phyloP scores from a whole-genome alignment of 2,329 filamentous ascomycete species.

The Torrubiella hemipterigena region DNA sequence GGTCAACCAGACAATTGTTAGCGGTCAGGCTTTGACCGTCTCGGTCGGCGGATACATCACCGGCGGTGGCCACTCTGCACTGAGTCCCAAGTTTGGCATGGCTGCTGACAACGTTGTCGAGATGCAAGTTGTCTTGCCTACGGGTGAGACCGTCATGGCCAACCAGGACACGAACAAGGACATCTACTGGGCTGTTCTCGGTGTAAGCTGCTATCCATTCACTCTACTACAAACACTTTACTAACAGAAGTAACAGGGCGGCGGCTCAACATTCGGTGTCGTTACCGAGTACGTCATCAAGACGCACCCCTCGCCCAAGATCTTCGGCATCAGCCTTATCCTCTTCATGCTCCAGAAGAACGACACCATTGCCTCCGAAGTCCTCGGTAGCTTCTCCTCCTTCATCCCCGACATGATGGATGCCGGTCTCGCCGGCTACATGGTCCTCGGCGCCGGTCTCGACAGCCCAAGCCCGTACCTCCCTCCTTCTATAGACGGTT shows the following conservation, averaged over 20 bases:
- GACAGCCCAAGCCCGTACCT: constrained; percentile 24
- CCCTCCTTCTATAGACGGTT: constrained; percentile 20
- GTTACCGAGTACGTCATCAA: constrained; percentile 44
- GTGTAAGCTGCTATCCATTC: constrained; percentile 13
- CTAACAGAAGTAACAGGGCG: constrained; percentile 25
- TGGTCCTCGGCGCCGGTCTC: constrained; percentile 20
- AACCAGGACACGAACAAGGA: constrained; percentile 42
- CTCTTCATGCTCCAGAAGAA: constrained; percentile 19
- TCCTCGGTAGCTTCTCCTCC: constrained; percentile 1
- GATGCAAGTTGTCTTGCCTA: constrained; percentile 41
- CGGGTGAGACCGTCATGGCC: constrained; percentile 34
- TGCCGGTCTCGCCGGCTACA: constrained; percentile 39
- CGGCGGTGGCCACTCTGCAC: constrained; percentile 46
- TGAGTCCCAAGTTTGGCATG: constrained; percentile 43
- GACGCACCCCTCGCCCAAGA: constrained; percentile 30
- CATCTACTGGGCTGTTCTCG: constrained; percentile 52
- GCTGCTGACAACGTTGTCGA: constrained; percentile 50
- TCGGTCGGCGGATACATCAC: constrained; percentile 48
- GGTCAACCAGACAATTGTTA: constrained; percentile 36
- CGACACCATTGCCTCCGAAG: constrained; percentile 27
- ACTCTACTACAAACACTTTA: background rate
- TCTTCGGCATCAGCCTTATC: constrained; percentile 12
- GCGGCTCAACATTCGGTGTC: constrained; percentile 49
- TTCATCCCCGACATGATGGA: too few species aligned
- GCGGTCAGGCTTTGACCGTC: constrained; percentile 42